These are phyloP conservation scores for Monosporascus ibericus DNA, from an alignment of 2,329 filamentous ascomycete genomes.

Conservation along the genomic window DNA sequence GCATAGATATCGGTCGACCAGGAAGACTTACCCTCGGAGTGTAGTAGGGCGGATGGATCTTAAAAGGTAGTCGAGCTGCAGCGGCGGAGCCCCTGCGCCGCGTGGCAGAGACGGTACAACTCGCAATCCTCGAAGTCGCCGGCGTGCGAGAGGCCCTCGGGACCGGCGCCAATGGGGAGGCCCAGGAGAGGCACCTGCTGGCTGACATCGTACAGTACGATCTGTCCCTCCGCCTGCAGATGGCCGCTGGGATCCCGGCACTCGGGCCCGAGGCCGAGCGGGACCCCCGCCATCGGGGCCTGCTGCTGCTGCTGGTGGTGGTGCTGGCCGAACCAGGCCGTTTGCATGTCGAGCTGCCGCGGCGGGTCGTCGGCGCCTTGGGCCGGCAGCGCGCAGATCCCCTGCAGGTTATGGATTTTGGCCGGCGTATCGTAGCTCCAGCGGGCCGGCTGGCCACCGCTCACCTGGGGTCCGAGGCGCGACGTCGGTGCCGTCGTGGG, in stretches of 20 bases:
- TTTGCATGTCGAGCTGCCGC: constrained; percentile 16
- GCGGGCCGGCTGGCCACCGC: constrained; percentile 5
- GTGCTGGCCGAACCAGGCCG: constrained; percentile 4
- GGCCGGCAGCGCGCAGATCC: constrained; percentile 3
- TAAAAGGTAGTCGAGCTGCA: constrained; percentile 1
- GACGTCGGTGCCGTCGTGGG: background rate
- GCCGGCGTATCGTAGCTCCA: constrained; percentile 7
- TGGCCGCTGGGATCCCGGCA: background rate
- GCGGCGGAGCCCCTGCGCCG: background rate
- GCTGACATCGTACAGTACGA: background rate
- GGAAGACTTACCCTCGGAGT: too few relatives aligned
- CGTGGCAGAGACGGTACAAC: constrained; percentile 3
- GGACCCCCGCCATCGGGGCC: background rate
- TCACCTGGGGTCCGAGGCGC: background rate
- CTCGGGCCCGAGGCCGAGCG: background rate
- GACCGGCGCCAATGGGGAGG: constrained; percentile 35
- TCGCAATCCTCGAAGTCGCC: constrained; percentile 24
- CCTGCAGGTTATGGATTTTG: background rate
- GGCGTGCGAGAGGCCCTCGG: constrained; percentile 31
- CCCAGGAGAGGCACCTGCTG: constrained; percentile 24
- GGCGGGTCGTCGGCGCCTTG: background rate
- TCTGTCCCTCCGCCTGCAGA: background rate
- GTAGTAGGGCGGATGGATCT: background rate
- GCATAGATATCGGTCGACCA: too few relatives aligned
- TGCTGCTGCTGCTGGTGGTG: background rate